Conservation (phyloP, 129 eudicot genomes). For the Centaurea solstitialis region DNA sequence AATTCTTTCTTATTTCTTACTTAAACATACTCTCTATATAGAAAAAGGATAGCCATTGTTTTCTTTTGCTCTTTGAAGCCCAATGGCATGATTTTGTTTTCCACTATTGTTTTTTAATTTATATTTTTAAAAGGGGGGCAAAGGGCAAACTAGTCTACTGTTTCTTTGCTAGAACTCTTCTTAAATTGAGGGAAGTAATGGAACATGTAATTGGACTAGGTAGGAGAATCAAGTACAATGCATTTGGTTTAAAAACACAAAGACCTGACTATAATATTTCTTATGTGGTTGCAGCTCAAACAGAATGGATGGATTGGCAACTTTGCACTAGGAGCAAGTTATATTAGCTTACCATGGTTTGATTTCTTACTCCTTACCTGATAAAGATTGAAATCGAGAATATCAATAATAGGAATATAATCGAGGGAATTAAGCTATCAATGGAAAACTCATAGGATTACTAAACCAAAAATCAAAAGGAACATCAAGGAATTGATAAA, state of each 20-base stretch:
- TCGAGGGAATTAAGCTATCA: neutral
- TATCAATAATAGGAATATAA: neutral
- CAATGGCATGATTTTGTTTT: neutral
- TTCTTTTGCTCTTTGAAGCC: neutral
- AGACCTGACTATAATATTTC: constrained; percentile 1
- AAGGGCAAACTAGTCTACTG: neutral
- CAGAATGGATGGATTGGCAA: constrained; percentile 99
- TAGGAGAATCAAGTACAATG: neutral
- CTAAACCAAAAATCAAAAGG: neutral
- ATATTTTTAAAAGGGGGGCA: neutral
- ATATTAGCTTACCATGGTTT: constrained; percentile 94
- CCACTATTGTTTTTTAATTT: neutral
- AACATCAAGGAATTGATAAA: neutral
- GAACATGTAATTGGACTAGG: neutral
- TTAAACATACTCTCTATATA: neutral
- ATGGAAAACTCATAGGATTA: neutral
- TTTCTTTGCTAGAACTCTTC: neutral
- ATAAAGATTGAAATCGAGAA: no score
- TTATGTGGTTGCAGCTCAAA: constrained; percentile 68
- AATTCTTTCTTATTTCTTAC: neutral
- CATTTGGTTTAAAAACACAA: neutral
- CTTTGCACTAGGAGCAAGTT: constrained; percentile 95
- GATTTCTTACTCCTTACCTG: constrained; percentile 22
- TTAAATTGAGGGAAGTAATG: neutral
- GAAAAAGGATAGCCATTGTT: neutral